A percentile compares a stretch with the other conserved stretches of the same genome.
Conservation (phyloP, 2,329 filamentous ascomycete species). For the Aspergillus felis region DNA sequence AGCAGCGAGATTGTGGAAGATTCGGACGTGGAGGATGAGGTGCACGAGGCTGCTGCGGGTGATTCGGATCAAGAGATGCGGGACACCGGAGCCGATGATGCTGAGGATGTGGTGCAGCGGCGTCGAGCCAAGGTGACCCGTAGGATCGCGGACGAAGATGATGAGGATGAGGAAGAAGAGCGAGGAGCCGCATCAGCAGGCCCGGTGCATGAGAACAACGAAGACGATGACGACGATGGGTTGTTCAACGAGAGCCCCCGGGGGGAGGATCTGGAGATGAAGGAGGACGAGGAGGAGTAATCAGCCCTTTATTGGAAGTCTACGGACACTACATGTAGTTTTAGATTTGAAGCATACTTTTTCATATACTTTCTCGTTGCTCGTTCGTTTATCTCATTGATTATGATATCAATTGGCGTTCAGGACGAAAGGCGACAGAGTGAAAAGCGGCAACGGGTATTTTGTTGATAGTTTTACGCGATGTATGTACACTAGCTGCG, state of each 20-base stretch:
- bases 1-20: constrained; percentile 79
- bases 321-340: constrained; percentile 4
- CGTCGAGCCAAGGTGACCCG: constrained; percentile 31
- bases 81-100: constrained; percentile 34
- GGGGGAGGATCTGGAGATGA: constrained; percentile 35
- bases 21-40: constrained; percentile 55
- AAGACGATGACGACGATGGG: constrained; percentile 28
- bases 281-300: constrained; percentile 27
- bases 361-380: constrained; percentile 7
- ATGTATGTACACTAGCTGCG: background rate
- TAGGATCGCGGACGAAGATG: constrained; percentile 37
- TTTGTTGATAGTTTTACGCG: background rate
- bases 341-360: constrained; percentile 2
- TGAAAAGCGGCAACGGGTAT: background rate
- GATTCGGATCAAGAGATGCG: constrained; percentile 27
- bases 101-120: constrained; percentile 28
- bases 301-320: constrained; percentile 5
- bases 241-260: constrained; percentile 31
- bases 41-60: constrained; percentile 33
- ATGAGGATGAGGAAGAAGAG: constrained; percentile 47
- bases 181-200: constrained; percentile 19
- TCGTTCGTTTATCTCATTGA: background rate
- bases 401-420: background rate
- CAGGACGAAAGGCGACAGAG: background rate
- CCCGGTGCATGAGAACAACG: background rate